Conservation (phyloP, 1,284 basidiomycete species). For the Vanrija pseudolonga region DNA sequence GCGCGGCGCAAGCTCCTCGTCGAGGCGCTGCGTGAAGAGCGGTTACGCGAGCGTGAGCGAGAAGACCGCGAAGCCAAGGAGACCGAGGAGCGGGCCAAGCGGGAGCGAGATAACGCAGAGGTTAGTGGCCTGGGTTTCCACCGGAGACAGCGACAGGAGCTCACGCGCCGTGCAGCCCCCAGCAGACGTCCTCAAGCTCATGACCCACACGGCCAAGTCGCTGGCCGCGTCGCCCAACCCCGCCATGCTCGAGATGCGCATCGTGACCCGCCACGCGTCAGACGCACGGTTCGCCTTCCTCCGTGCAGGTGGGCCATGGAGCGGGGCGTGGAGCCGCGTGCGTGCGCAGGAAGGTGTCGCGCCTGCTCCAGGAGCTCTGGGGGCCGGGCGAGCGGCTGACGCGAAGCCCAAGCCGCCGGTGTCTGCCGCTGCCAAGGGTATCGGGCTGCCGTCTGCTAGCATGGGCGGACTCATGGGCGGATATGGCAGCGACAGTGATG, state of each 20-base stretch:
- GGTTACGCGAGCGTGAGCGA: slow-evolving; percentile 54
- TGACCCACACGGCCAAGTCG: slow-evolving; percentile 69
- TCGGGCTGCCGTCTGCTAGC: too few species aligned
- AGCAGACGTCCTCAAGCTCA: slow-evolving; percentile 60
- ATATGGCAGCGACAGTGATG: slow-evolving; percentile 35
- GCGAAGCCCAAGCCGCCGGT: neutral
- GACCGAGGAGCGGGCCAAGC: slow-evolving; percentile 53
- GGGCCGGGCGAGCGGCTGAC: neutral
- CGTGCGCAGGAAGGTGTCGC: neutral
- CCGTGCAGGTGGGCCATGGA: slow-evolving; percentile 61
- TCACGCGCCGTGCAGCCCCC: slow-evolving; percentile 57
- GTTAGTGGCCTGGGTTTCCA: neutral
- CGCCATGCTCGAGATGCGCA: slow-evolving; percentile 76
- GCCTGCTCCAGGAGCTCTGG: neutral
- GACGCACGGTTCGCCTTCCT: slow-evolving; percentile 72
- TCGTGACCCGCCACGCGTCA: slow-evolving; percentile 72
- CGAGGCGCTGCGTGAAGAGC: slow-evolving; percentile 60
- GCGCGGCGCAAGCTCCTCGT: slow-evolving; percentile 64
- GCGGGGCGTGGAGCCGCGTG: slow-evolving; percentile 56
- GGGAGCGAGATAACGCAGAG: slow-evolving; percentile 62
- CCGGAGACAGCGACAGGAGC: neutral
- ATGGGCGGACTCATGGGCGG: slow-evolving; percentile 39
- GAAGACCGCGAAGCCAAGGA: slow-evolving; percentile 65
- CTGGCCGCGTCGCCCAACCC: slow-evolving; percentile 66
- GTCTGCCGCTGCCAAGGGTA: slow-evolving; percentile 1